phyloP scores from a whole-genome alignment of 2,329 filamentous ascomycete genomes.

The Aspergillus costaricaensis region DNA sequence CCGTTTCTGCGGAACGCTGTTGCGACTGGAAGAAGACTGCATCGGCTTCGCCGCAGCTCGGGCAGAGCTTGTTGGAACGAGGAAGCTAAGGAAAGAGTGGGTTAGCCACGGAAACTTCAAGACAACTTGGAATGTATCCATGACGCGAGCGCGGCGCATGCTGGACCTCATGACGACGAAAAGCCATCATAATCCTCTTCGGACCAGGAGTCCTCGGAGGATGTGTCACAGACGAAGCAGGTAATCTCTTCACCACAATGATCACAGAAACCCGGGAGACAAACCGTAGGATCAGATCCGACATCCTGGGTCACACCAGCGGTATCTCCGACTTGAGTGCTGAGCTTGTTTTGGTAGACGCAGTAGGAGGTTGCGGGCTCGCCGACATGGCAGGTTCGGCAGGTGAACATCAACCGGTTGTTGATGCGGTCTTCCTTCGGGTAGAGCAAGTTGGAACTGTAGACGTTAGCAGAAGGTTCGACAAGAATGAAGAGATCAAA shows the following conservation, averaged over 20 bases:
- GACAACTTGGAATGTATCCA: constrained; percentile 12
- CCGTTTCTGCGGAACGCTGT: constrained; percentile 92
- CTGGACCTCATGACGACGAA: constrained; percentile 12
- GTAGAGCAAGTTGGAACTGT: constrained; percentile 92
- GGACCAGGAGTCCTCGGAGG: constrained; percentile 15
- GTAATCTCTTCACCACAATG: constrained; percentile 60
- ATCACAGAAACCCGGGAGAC: constrained; percentile 62
- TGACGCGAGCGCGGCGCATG: constrained; percentile 4
- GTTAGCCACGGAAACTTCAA: constrained; percentile 37
- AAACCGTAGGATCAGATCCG: constrained; percentile 96
- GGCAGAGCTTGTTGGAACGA: constrained; percentile 81
- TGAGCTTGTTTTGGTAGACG: constrained; percentile 93
- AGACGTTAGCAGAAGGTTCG: constrained; percentile 23
- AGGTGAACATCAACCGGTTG: constrained; percentile 88
- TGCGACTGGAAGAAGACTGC: constrained; percentile 99
- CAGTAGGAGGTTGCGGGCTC: constrained; percentile 85
- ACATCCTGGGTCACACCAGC: constrained; percentile 98
- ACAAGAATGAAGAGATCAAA: not conserved
- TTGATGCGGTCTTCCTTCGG: constrained; percentile 88
- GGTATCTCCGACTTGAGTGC: constrained; percentile 88
- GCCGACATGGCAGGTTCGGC: constrained; percentile 90
- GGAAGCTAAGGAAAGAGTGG: constrained; percentile 67
- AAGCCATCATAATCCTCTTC: constrained; percentile 22
- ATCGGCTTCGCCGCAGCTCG: constrained; percentile 80
- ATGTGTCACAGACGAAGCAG: constrained; percentile 55